Conservation (phyloP, 1,284 basidiomycete genomes). For the Earliella scabrosa region DNA sequence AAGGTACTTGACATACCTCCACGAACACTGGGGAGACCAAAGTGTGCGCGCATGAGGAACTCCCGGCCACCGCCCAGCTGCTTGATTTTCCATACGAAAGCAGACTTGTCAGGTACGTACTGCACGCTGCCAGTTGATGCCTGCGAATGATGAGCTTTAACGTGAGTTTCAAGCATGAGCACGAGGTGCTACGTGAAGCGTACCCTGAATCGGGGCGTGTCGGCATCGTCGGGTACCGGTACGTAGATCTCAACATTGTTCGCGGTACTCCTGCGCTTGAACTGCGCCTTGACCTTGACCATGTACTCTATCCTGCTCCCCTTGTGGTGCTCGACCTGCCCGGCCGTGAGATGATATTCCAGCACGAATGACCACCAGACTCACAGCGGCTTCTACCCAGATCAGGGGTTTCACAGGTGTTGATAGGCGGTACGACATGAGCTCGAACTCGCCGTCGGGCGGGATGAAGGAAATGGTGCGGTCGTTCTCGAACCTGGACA, state of each 20-base stretch:
- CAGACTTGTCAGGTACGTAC: conserved; percentile 94
- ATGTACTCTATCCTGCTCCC: conserved; percentile 97
- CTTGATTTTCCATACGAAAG: conserved; percentile 98
- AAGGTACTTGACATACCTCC: conserved; percentile 72
- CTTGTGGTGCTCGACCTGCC: conserved; percentile 84
- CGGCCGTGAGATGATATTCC: no score
- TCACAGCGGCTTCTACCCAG: conserved; percentile 96
- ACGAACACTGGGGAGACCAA: conserved; percentile 89
- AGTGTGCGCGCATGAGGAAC: conserved; percentile 96
- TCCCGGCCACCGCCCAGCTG: conserved; percentile 92
- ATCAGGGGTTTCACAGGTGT: conserved; percentile 97
- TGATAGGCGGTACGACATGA: conserved; percentile 96
- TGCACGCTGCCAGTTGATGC: conserved; percentile 91
- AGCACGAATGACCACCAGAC: conserved; percentile 8
- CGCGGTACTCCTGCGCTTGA: conserved; percentile 94
- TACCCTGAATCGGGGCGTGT: conserved; percentile 97
- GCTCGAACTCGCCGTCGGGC: conserved; percentile 98
- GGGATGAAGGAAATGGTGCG: conserved; percentile 99
- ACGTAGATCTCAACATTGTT: conserved; percentile 99
- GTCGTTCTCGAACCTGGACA: conserved; percentile 99
- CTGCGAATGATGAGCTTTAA: conserved; percentile 42
- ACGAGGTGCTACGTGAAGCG: no score
- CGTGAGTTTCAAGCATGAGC: no score
- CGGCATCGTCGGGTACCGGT: conserved; percentile 97
- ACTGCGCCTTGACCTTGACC: conserved; percentile 98